Evolutionary conservation across 2,329 filamentous ascomycete genomes (phyloP), one percentile per base, ranked within the genome.

Genomic region (Colletotrichum echinochloae): DNA sequence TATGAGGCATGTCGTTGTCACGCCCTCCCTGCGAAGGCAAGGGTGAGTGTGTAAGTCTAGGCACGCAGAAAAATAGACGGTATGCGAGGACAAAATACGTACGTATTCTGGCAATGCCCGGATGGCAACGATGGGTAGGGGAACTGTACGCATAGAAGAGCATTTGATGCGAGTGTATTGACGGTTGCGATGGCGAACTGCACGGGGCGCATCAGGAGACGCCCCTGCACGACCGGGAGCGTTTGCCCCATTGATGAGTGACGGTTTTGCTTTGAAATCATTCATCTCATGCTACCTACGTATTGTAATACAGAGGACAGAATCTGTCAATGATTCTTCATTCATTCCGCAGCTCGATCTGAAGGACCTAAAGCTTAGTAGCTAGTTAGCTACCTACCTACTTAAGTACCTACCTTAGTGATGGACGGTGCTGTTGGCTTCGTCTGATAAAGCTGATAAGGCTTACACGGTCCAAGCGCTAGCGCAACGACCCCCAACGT

Each of bases 401-500:
- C n/a, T n/a, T 33, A 33, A 8, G 30, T 33, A 33, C 30, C 30
- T 59, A 20, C n/a, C n/a, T n/a, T n/a, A n/a, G 26, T 39, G 39
- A 48, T 6, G 30, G 51, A 6, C 35, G 18, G 37, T 41, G 26
- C 23, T 18, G 54, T 12, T 51, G 44, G 35, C 33, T 44, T 41
- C 55, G 51, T 61, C 64, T 37, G 64, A 70, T 70, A 70, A n/a
- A 67, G 64, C 46, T 30, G 67, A 67, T 70, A 70, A 67, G 67
- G 56, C 64, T 39, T n/a, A n/a, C 52, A 20, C 41, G 62, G 66
- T 23, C 62, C 62, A 39, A 48, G 66, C 66, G 66, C 33, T 56
- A 63, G 66, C 56, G 56, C 62, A 68, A 66, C 54, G 39, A 49
- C 49, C 54, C 55, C 55, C 23, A 61, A 63, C n/a, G 49, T 67